Conservation (phyloP, 176 grass and related monocot genomes). For the Olyra latifolia region DNA sequence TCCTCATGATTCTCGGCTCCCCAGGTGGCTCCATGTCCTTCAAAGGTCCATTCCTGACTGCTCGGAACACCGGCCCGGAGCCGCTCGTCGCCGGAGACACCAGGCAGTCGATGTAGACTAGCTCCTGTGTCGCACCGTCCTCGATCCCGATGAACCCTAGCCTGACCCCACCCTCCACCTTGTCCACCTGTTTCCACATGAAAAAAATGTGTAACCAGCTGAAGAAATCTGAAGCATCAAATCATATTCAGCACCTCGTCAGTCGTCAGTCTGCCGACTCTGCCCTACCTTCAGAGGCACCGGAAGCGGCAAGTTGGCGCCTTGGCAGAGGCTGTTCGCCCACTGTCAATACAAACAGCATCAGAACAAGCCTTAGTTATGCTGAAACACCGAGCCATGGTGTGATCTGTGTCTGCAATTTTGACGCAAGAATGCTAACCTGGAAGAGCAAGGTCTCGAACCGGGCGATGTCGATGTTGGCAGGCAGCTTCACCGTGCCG, state of each 20-base stretch:
- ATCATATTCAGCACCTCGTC: background rate
- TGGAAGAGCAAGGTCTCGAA: conserved; percentile 80
- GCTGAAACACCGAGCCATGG: background rate
- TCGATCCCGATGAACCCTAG: conserved; percentile 67
- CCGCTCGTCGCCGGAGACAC: conserved; percentile 51
- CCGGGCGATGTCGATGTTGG: conserved; percentile 60
- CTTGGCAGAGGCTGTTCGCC: conserved; percentile 96
- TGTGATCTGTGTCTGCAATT: no score
- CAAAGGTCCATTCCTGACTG: conserved; percentile 69
- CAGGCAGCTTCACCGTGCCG: conserved; percentile 87
- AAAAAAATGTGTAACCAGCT: background rate
- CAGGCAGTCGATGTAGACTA: conserved; percentile 87
- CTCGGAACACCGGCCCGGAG: conserved; percentile 62
- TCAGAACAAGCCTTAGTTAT: background rate
- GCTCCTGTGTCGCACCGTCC: conserved; percentile 49
- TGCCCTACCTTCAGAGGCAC: conserved; percentile 81
- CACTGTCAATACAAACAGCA: conserved; percentile 51
- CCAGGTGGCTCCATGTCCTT: conserved; percentile 69
- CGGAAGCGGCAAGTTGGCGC: conserved; percentile 82
- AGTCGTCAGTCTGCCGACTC: no score
- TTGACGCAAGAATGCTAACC: conserved; percentile 16
- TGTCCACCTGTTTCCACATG: conserved; percentile 68
- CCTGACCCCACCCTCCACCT: conserved; percentile 67
- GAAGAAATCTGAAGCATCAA: background rate
- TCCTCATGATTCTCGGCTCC: conserved; percentile 86